Conservation (phyloP, 2,329 filamentous ascomycete species). For the Hypomyces rosellus region DNA sequence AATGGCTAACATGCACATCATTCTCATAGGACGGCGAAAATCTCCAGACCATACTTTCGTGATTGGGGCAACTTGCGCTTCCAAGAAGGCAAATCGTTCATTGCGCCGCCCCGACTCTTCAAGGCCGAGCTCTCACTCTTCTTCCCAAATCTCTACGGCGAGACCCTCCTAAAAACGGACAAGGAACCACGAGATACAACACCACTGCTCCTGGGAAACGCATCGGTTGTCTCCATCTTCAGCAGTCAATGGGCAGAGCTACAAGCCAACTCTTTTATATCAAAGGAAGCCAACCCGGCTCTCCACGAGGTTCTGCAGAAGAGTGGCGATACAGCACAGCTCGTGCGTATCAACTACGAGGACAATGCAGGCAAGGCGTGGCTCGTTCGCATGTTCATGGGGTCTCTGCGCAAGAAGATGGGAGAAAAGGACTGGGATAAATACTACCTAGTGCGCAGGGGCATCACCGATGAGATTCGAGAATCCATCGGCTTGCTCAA, state of each 20-base stretch:
- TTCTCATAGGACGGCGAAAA: constrained; percentile 57
- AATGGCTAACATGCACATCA: constrained; percentile 1
- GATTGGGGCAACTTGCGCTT: constrained; percentile 83
- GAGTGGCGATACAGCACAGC: constrained; percentile 55
- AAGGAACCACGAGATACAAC: constrained; percentile 62
- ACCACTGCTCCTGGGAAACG: constrained; percentile 61
- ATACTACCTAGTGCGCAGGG: constrained; percentile 56
- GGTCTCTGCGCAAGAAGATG: constrained; percentile 44
- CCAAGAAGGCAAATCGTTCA: constrained; percentile 87
- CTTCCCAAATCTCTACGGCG: constrained; percentile 86
- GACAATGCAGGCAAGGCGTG: constrained; percentile 64
- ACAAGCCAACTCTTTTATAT: constrained; percentile 69
- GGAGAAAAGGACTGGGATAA: constrained; percentile 48
- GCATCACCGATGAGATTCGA: constrained; percentile 53
- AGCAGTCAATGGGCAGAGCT: constrained; percentile 79
- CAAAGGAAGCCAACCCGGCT: constrained; percentile 59
- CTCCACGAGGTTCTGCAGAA: constrained; percentile 55
- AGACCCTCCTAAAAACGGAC: constrained; percentile 59
- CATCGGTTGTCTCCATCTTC: constrained; percentile 76
- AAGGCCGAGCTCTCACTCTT: constrained; percentile 74
- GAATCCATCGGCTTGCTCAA: constrained; percentile 70
- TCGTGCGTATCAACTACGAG: constrained; percentile 84
- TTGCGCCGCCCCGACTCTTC: constrained; percentile 80
- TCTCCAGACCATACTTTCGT: constrained; percentile 86
- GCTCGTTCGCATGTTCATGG: constrained; percentile 52